A percentile compares a stretch with the other conserved stretches of the same genome.
Evolutionary conservation across 108 stramenopile genomes (phyloP).

Genomic region (Nitzschia putrida): DNA sequence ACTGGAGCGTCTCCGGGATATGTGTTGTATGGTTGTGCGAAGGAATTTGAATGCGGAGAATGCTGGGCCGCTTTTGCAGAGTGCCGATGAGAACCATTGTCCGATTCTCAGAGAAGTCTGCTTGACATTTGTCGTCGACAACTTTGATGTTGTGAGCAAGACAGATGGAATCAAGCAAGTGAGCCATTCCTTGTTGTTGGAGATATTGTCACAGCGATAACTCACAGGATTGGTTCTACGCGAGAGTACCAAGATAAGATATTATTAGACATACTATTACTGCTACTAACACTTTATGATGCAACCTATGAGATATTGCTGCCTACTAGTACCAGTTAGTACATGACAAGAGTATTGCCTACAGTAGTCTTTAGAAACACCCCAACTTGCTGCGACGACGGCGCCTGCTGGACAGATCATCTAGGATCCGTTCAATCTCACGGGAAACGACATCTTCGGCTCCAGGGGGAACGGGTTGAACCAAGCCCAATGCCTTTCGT

Average conservation of each 20-base stretch:
- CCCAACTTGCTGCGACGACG: not conserved
- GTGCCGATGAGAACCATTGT: constrained; percentile 89
- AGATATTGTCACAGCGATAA: constrained; percentile 79
- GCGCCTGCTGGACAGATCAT: not conserved
- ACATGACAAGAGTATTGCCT: not conserved
- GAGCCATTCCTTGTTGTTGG: constrained; percentile 87
- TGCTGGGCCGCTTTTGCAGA: constrained; percentile 85
- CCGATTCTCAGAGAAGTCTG: constrained; percentile 85
- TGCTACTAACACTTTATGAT: too few relatives aligned
- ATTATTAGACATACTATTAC: too few relatives aligned
- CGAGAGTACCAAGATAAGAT: not conserved
- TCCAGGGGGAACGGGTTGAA: not conserved
- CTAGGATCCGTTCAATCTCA: constrained; percentile 14
- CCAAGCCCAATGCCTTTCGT: constrained; percentile 12
- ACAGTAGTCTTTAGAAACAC: not conserved
- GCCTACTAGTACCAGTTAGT: too few relatives aligned
- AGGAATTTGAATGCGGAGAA: constrained; percentile 88
- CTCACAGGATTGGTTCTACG: not conserved
- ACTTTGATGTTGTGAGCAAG: constrained; percentile 95
- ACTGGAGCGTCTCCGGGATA: constrained; percentile 87
- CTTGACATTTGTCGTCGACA: constrained; percentile 87
- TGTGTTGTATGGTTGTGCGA: constrained; percentile 91
- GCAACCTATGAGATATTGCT: not conserved
- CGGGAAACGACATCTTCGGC: not conserved
- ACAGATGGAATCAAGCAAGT: constrained; percentile 91